Evolutionary conservation across 2,329 filamentous ascomycete species (phyloP), one percentile per base, ranked within the genome.

Genomic region (Fusarium pseudocircinatum): DNA sequence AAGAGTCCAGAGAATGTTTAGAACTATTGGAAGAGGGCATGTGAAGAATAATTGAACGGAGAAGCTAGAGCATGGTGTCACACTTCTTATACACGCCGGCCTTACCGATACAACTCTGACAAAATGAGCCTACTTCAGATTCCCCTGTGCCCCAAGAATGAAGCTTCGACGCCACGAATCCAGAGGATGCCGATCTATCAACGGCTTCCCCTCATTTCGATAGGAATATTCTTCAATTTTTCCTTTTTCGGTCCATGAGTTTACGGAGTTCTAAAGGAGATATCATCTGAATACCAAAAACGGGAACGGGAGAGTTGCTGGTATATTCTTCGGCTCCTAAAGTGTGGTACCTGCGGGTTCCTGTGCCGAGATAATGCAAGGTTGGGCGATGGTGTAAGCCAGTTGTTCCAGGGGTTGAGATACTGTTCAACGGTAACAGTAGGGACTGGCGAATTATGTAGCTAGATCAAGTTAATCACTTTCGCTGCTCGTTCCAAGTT

Each of bases 351-450:
- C 15, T 5, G 15, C 70, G 70, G 58, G 43, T 70, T 58, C 46
- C 20, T 60, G 16, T 60, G 22, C 66, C 66, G 58, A 70, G 40
- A 32, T 57, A 26, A 34, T 49, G 56, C 15, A 34, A 37, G 37
- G 36, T 42, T 49, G 20, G 37, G 15, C 26, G 4, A 8, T 40
- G 26, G 37, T 72, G 34, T 72, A 69, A 69, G 63, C 57, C 43
- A 46, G 18, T n/a, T 46, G n/a, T 15, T 14, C 30, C 39, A 39
- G 32, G 18, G 14, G 20, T 18, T 18, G 8, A 53, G 37, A 24
- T 34, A 28, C 16, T 43, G 10, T 26, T 54, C 15, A 40, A 40
- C 20, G 28, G 50, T 40, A 28, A n/a, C 22, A 14, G 30, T 14
- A 37, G 50, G 14, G 16, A 40, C 18, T 39, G 13, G 16, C 14